Evolutionary conservation across 257 asterid genomes (phyloP), one percentile per base, ranked within the genome.

Genomic region (Haberlea rhodopensis): DNA sequence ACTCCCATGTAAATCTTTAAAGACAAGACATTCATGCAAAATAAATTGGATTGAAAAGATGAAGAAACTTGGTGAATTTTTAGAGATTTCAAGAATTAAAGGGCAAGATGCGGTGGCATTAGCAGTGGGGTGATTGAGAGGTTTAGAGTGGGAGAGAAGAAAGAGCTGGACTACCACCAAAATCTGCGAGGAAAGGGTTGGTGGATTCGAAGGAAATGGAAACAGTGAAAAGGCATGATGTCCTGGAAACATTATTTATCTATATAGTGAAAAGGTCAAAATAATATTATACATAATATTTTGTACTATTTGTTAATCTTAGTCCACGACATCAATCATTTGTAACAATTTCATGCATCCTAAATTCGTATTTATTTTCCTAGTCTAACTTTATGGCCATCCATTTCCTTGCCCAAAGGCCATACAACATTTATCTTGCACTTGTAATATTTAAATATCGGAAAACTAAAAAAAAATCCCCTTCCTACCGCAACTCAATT

Each of bases 1-100:
- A 53, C 62, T 66, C 66, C 71, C 75, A 73, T 59, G 40, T 51
- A n/a, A n/a, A 37, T 68, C 75, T 71, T 55, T 66, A 65, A 63
- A 63, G 21, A 27, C 52, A 60, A 31, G 53, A 72, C 84, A 75
- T 79, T 84, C 84, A 84, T 66, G 77, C 71, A 65, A 66, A 66
- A 10, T 27, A 20, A 52, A 13, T 18, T 49, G 65, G 55, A 21
- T 53, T 25, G 34, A 53, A 53, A 37, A 5, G 48, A 57, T 19
- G 13, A n/a, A 8, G 18, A 60, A 20, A 18, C 43, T 3, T 5
- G 3, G 10, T 6, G 10, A 1, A 23, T 53, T 15, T 20, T 4
- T 53, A 10, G 19, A 56, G 18, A 16, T 3, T 55, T 62, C 3
- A 34, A 59, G 55, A 56, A 51, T 46, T 57, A 32, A 6, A 28